Base-by-base conservation (phyloP, 208 protist species). In the Trypanosoma cruzi region DNA sequence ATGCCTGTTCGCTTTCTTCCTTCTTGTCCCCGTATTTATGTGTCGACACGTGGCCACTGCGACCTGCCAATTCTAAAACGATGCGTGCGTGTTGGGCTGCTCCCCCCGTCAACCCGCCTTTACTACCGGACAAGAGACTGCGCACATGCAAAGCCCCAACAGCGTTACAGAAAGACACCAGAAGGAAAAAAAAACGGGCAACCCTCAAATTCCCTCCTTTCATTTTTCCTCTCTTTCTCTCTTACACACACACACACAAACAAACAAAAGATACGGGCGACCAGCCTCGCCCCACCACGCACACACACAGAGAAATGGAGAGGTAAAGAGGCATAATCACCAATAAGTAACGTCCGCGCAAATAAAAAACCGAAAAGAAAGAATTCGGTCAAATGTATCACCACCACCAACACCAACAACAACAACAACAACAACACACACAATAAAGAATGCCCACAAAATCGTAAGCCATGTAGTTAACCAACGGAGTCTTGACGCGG, bases 1-100 rank as follows among this genome's bases (percentile, higher is more conserved):
- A 90, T 90, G 4, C 49, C 32, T 60, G 28, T 40, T 11, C n/a
- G 26, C 44, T 32, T 36, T n/a, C 44, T 26, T 24, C n/a, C 2
- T 37, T 37, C 29, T 11, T 42, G 34, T 42, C 22, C 36, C 22
- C 16, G 0, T 64, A 24, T 64, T 53, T 64, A 10, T 50, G 7
- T 52, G 4, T 52, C 16, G n/a, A n/a, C n/a, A n/a, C n/a, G n/a
- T n/a, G n/a, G n/a, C n/a, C n/a, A n/a, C n/a, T n/a, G n/a, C n/a
- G n/a, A n/a, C n/a, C n/a, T n/a, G n/a, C n/a, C n/a, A n/a, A n/a
- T n/a, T n/a, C n/a, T n/a, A n/a, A n/a, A n/a, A n/a, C 36, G 4
- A 11, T 40, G 36, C 36, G 36, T 40, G 40, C 18, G 42, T 54
- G 2, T 55, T 52, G n/a, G 48, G 16, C 18, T 20, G 8, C n/a